A percentile compares a stretch with the other conserved stretches of the same genome.
These are phyloP conservation scores for Didymella keratinophila DNA, from an alignment of 2,329 filamentous ascomycete genomes.

Conservation along the genomic window DNA sequence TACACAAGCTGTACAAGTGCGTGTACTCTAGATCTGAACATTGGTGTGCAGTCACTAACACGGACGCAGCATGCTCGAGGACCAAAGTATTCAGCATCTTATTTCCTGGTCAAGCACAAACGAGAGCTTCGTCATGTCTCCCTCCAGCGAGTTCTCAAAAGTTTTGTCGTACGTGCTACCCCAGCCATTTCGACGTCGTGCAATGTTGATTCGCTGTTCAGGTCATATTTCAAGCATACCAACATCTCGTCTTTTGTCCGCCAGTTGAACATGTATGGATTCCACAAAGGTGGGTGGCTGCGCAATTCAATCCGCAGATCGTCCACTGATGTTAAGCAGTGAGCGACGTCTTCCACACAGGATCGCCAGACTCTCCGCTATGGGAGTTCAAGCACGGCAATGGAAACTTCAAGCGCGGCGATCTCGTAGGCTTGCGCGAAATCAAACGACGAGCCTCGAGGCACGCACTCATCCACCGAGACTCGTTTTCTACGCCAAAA, in stretches of 20 bases:
- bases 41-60: constrained; percentile 41
- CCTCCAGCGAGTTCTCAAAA: constrained; percentile 96
- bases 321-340: constrained; percentile 62
- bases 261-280: constrained; percentile 99
- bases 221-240: constrained; percentile 99
- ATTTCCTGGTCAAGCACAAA: constrained; percentile 95
- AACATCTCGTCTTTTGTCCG: constrained; percentile 99
- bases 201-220: constrained; percentile 52
- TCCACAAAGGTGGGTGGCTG: constrained; percentile 83
- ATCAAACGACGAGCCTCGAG: constrained; percentile 95
- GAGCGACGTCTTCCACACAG: constrained; percentile 97
- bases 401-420: constrained; percentile 94
- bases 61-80: constrained; percentile 85
- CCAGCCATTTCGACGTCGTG: constrained; percentile 39
- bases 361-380: constrained; percentile 87
- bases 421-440: constrained; percentile 87
- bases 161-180: constrained; percentile 81
- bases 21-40: constrained; percentile 41
- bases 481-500: constrained; percentile 81
- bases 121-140: constrained; percentile 99
- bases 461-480: constrained; percentile 90
- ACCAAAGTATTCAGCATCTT: constrained; percentile 88
- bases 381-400: constrained; percentile 99
- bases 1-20: constrained; percentile 98
- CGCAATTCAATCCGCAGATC: constrained; percentile 5